Evolutionary conservation across 129 eudicot genomes (phyloP).

Genomic region (Kitagawia praeruptora): DNA sequence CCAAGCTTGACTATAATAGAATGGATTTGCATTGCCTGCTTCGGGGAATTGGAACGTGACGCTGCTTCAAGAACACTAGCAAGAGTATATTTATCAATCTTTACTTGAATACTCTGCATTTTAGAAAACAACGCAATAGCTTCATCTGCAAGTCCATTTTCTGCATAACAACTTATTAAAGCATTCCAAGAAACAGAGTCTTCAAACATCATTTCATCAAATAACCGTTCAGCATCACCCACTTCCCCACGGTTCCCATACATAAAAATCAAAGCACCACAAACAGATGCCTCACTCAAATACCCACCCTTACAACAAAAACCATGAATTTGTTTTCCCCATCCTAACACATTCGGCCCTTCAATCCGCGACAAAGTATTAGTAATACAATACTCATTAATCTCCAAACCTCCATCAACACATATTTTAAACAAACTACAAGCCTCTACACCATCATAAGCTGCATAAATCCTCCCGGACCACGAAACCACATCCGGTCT

Average conservation of each 20-base stretch:
- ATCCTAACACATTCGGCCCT: conserved; percentile 15
- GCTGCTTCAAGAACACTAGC: conserved; percentile 37
- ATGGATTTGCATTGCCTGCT: conserved; percentile 28
- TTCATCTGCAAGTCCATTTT: conserved; percentile 21
- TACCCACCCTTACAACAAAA: conserved; percentile 28
- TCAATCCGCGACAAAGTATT: conserved; percentile 29
- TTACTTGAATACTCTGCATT: conserved; percentile 19
- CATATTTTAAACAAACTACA: conserved; percentile 21
- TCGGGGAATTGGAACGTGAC: conserved; percentile 14
- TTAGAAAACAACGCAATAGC: conserved; percentile 19
- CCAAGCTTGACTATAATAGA: conserved; percentile 31
- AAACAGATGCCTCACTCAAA: conserved; percentile 25
- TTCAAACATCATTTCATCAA: conserved; percentile 30
- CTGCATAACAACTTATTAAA: conserved; percentile 36
- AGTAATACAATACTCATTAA: conserved; percentile 34
- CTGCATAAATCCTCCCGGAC: conserved; percentile 34
- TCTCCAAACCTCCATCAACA: conserved; percentile 19
- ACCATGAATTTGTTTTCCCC: conserved; percentile 32
- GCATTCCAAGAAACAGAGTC: conserved; percentile 48
- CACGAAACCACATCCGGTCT: conserved; percentile 42
- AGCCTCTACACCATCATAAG: conserved; percentile 39
- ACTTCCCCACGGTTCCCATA: conserved; percentile 24
- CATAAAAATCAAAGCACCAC: conserved; percentile 39
- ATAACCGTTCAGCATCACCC: conserved; percentile 26
- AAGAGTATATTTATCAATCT: conserved; percentile 28